phyloP scores from a whole-genome alignment of 179 eudicot species.

The Silene coronaria region DNA sequence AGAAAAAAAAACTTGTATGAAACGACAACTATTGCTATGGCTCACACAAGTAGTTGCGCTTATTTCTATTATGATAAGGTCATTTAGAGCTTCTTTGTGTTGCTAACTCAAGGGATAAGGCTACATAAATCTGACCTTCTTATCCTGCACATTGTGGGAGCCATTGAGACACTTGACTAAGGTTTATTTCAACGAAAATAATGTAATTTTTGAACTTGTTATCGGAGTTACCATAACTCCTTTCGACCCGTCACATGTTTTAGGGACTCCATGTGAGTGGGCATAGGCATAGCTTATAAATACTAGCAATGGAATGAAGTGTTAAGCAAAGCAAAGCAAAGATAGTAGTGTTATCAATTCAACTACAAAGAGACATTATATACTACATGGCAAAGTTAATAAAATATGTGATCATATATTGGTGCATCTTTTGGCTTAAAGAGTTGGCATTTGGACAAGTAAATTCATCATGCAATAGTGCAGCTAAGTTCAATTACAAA shows the following conservation, averaged over 20 bases:
- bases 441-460: conserved; percentile 16
- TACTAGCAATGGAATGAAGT: background rate
- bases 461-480: background rate
- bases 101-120: no score
- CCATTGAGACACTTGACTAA: no score
- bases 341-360: background rate
- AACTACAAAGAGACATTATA: background rate
- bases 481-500: conserved; percentile 36
- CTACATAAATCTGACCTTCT: no score
- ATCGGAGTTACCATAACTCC: background rate
- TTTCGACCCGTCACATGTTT: background rate
- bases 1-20: no score
- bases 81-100: no score
- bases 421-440: background rate
- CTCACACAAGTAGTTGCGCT: no score
- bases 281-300: conserved; percentile 12
- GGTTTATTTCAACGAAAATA: no score
- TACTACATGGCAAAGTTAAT: conserved; percentile 12
- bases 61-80: no score
- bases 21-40: no score
- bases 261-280: background rate
- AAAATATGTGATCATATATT: background rate
- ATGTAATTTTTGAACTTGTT: no score
- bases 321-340: background rate
- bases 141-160: no score